phyloP scores from a whole-genome alignment of 2,329 filamentous ascomycete genomes.

The Oidium heveae region DNA sequence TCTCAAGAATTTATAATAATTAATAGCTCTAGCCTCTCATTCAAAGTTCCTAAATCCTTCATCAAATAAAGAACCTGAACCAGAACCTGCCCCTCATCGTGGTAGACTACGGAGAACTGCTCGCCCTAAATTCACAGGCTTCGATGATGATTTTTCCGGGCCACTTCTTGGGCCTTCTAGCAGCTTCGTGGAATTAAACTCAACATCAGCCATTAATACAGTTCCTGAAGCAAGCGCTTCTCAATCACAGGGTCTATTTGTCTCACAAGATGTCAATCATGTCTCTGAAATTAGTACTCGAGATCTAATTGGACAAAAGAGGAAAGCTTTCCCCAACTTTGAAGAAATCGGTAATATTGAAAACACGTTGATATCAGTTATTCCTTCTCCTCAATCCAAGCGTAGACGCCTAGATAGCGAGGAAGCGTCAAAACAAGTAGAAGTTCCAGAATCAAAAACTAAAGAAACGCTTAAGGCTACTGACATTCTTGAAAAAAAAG shows the following conservation, averaged over 20 bases:
- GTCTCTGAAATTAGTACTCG: slow-evolving; percentile 4
- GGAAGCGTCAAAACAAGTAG: slow-evolving; percentile 15
- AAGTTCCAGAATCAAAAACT: not conserved
- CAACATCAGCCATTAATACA: slow-evolving; percentile 1
- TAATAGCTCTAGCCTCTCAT: not conserved
- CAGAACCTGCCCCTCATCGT: slow-evolving; percentile 2
- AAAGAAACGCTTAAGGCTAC: not conserved
- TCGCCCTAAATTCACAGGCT: slow-evolving; percentile 44
- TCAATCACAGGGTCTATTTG: slow-evolving; percentile 23
- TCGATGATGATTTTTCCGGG: slow-evolving; percentile 25
- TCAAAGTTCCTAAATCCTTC: not conserved
- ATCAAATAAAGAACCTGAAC: too few relatives aligned
- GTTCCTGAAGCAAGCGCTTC: slow-evolving; percentile 3
- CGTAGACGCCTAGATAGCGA: slow-evolving; percentile 42
- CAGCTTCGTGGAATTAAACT: slow-evolving; percentile 13
- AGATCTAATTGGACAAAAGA: slow-evolving; percentile 15
- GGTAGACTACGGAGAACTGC: slow-evolving; percentile 18
- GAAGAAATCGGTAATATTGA: slow-evolving; percentile 20
- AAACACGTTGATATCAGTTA: slow-evolving; percentile 54
- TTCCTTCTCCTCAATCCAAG: slow-evolving; percentile 40
- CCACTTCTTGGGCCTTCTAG: not conserved
- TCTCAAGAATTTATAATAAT: not conserved
- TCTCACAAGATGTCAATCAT: slow-evolving; percentile 22
- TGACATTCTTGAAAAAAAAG: not conserved
- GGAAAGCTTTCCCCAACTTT: slow-evolving; percentile 17